Base-by-base conservation (phyloP, 1,139 yeast species). In the Scheffersomyces titani region DNA sequence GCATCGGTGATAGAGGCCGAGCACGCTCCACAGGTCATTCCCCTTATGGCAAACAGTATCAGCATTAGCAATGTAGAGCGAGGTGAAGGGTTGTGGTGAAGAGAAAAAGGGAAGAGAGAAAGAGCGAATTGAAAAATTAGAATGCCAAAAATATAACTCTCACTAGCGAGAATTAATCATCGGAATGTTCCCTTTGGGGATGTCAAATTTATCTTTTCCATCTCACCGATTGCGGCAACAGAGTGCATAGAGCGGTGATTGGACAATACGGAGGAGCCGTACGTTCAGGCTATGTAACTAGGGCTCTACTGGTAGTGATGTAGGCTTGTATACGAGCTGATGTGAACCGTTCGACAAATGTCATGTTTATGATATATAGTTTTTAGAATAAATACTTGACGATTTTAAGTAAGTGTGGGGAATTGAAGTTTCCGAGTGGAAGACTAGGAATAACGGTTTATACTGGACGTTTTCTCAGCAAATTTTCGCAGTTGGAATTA, bases 1-100 rank as follows among this genome's bases (percentile, higher is more conserved):
- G 69, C 69, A 21, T 68, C 68, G 1, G 74, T 71, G 20, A 77
- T 67, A 21, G 76, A 60, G 2, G 71, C 73, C 5, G 75, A 64
- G 57, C 81, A 76, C 1, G 79, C 67, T 0, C 75, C 76, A 63
- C 81, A 76, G 6, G 81, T 76, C 81, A 77, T 77, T 3, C 80
- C 81, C 40, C 61, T 56, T 9, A 74, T 68, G 16, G 51, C 53
- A 44, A 59, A 54, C 40, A 30, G 40, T 9, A 11, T 16, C 40
- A 30, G 40, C 40, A 30, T 30, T 30, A 30, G 40, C 40, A 30
- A 30, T 11, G 16, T 30, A 11, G 16, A 30, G 30, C 9, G 16
- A 30, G 16, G 40, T 30, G 40, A 30, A 30, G 40, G 13, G 40
- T 11, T 1, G 13, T 11, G 11, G 1, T 30, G 40, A 30, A 6